Evolutionary conservation across 805 yeast species (phyloP).

Genomic region (Grigorovia transvaalensis): DNA sequence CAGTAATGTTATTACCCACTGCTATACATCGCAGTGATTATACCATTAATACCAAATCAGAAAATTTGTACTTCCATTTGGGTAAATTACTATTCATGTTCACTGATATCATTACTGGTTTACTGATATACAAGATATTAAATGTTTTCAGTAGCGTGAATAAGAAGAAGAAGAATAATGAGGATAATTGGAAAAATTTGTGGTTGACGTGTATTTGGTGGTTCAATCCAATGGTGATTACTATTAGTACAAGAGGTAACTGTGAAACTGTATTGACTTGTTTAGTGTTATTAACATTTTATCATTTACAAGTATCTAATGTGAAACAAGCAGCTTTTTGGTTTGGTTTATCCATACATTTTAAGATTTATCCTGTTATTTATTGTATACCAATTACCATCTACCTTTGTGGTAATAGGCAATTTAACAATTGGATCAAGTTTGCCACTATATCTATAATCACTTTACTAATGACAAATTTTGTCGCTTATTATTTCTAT

Average conservation of each 20-base stretch:
- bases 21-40: not conserved
- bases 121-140: slow-evolving; percentile 33
- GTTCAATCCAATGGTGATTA: slow-evolving; percentile 87
- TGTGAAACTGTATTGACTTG: slow-evolving; percentile 85
- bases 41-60: slow-evolving; percentile 59
- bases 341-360: slow-evolving; percentile 75
- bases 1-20: slow-evolving; percentile 72
- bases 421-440: slow-evolving; percentile 22
- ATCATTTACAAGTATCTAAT: slow-evolving; percentile 30
- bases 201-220: slow-evolving; percentile 51
- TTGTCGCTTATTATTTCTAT: slow-evolving; percentile 54
- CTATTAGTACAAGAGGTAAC: slow-evolving; percentile 87
- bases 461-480: slow-evolving; percentile 40
- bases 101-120: slow-evolving; percentile 77
- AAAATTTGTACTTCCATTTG: slow-evolving; percentile 54
- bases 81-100: slow-evolving; percentile 73
- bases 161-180: not conserved
- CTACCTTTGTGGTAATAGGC: slow-evolving; percentile 7
- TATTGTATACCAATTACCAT: slow-evolving; percentile 63
- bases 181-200: not conserved
- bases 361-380: slow-evolving; percentile 85
- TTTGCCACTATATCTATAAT: slow-evolving; percentile 33
- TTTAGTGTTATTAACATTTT: slow-evolving; percentile 51
- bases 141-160: slow-evolving; percentile 23
- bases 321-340: slow-evolving; percentile 35